Percentiles rank a stretch among this genome's conserved stretches.
Conservation (phyloP, 306 rosid species). For the Vicia sativa region DNA sequence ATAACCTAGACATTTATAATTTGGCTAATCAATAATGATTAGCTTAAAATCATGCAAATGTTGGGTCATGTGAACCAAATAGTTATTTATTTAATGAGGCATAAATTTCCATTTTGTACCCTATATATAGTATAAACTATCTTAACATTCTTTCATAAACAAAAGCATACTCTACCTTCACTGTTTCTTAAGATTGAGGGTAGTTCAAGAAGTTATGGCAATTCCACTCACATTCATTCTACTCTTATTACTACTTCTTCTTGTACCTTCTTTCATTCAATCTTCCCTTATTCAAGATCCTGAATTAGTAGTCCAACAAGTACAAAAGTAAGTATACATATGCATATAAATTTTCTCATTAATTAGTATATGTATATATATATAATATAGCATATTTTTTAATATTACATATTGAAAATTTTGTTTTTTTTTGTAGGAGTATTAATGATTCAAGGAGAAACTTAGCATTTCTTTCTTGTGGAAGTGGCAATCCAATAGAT, state of each 20-base stretch:
- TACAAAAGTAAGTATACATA: slow-evolving; percentile 52
- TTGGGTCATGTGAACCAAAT: slow-evolving; percentile 27
- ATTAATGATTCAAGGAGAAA: slow-evolving; percentile 66
- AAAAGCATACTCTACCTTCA: slow-evolving; percentile 15
- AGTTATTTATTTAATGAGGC: slow-evolving; percentile 33
- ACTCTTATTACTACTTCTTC: slow-evolving; percentile 42
- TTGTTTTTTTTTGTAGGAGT: slow-evolving; percentile 52
- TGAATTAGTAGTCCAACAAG: slow-evolving; percentile 62
- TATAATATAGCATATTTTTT: background rate
- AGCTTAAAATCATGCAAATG: slow-evolving; percentile 49
- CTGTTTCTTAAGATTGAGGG: background rate
- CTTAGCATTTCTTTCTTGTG: slow-evolving; percentile 73
- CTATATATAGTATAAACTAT: slow-evolving; percentile 50
- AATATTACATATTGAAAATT: background rate
- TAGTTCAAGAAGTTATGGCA: slow-evolving; percentile 54
- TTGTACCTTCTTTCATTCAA: slow-evolving; percentile 45
- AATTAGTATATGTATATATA: background rate
- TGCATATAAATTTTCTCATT: background rate
- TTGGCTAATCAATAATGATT: slow-evolving; percentile 35
- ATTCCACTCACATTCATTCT: slow-evolving; percentile 45
- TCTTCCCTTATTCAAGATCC: slow-evolving; percentile 71
- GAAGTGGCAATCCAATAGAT: slow-evolving; percentile 79
- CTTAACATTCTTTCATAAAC: slow-evolving; percentile 49
- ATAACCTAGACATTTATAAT: slow-evolving; percentile 22
- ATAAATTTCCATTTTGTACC: slow-evolving; percentile 34